Evolutionary conservation across 108 stramenopile species (phyloP).

Genomic region (Mediolabrus comicus): DNA sequence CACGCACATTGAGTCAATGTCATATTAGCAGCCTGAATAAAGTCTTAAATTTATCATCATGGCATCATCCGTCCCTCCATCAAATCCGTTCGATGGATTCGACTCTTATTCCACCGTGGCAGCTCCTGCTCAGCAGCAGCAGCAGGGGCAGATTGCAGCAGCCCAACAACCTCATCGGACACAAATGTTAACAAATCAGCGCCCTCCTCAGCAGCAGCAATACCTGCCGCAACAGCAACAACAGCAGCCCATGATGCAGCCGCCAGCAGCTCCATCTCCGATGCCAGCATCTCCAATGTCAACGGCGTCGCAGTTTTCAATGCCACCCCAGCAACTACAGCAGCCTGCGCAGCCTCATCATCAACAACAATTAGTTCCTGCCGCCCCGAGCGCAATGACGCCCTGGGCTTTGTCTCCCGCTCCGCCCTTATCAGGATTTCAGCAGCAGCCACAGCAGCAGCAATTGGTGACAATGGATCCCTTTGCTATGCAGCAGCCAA

Average conservation of each 20-base stretch:
- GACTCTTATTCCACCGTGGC: conserved; percentile 31
- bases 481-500: conserved; percentile 16
- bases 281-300: too few relatives aligned
- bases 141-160: background rate
- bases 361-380: background rate
- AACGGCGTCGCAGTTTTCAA: too few relatives aligned
- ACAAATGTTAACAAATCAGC: background rate
- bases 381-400: background rate
- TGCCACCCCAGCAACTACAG: too few relatives aligned
- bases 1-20: background rate
- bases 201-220: conserved; percentile 7
- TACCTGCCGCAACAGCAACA: background rate
- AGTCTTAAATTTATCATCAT: too few relatives aligned
- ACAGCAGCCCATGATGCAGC: background rate
- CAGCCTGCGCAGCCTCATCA: background rate
- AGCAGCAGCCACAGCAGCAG: conserved; percentile 25
- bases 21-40: too few relatives aligned
- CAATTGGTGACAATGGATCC: conserved; percentile 2
- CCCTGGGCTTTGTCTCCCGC: background rate
- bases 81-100: conserved; percentile 47
- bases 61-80: conserved; percentile 11
- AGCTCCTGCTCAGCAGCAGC: conserved; percentile 3
- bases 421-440: background rate
- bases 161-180: background rate
- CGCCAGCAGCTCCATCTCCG: too few relatives aligned